Evolutionary conservation across 2,329 filamentous ascomycete species (phyloP), one percentile per base, ranked within the genome.

Genomic region (Fusarium sp.): DNA sequence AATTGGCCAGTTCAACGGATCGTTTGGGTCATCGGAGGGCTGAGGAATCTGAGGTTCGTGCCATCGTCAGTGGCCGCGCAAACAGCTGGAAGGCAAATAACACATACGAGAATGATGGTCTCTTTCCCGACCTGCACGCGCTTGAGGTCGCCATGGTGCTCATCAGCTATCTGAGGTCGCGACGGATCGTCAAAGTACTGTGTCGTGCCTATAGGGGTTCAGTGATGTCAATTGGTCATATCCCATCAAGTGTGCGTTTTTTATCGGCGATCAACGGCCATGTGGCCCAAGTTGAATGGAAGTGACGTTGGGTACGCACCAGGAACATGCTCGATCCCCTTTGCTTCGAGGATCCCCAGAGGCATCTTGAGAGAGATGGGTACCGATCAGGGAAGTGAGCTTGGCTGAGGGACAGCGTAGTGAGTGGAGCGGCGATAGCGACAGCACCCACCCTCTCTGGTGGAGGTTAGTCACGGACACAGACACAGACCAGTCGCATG

Each of bases 21-120:
- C 94, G 76, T 96, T 95, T 6, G 92, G 93, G 76, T 97, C 93
- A 78, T 97, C 91, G 65, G 90, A 94, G 4, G 95, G 95, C 75
- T 97, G 95, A 7, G 95, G 95, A 7, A 84, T 81, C 82, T 84
- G 57, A 13, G 29, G 31, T 29, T 41, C 18, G 33, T 35, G 65
- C 74, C 43, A 74, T 62, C 40, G 27, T 41, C 21, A 46, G 29
- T 35, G 27, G 36, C 15, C 35, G 25, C 48, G n/a, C 23, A 31
- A 54, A 18, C 39, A n/a, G 11, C 20, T 11, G 20, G 21, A 20
- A 14, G 27, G 37, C 15, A 29, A 35, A 21, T 20, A 40, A 40
- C 74, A 96, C 90, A 33, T 75, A 96, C 91, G 31, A 97, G 87
- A 71, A 97, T 91, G 72, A 95, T 91, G 49, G 89, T 88, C 18